Conservation (phyloP, 805 yeast genomes). For the Pichia nanzhaoensis region DNA sequence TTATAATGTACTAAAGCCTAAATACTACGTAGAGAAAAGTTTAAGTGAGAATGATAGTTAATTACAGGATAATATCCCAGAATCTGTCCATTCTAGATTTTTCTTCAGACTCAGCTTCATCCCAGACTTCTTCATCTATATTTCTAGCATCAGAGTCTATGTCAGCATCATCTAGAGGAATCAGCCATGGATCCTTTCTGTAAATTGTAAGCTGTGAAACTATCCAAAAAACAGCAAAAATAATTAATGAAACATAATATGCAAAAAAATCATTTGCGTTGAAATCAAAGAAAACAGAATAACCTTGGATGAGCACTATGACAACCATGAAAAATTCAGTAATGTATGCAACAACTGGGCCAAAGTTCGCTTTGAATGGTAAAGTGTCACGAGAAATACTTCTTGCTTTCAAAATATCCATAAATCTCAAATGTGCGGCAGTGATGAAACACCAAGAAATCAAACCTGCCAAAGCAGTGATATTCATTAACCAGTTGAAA, state of each 20-base stretch:
- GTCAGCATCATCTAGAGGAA: slow-evolving; percentile 56
- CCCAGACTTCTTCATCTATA: slow-evolving; percentile 46
- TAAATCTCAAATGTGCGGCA: slow-evolving; percentile 61
- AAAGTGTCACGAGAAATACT: slow-evolving; percentile 60
- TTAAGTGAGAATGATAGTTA: too few species aligned
- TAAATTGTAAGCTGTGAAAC: slow-evolving; percentile 42
- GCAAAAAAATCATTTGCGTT: slow-evolving; percentile 56
- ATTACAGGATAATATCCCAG: slow-evolving; percentile 9
- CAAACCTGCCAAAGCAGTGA: slow-evolving; percentile 72
- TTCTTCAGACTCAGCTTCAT: slow-evolving; percentile 26
- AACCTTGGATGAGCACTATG: slow-evolving; percentile 69
- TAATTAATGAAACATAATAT: slow-evolving; percentile 61
- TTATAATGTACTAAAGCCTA: too few species aligned
- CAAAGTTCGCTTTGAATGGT: slow-evolving; percentile 67
- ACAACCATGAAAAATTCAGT: slow-evolving; percentile 47
- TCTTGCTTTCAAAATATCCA: slow-evolving; percentile 54
- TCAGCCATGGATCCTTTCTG: slow-evolving; percentile 41
- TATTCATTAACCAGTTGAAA: slow-evolving; percentile 67
- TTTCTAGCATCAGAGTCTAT: slow-evolving; percentile 17
- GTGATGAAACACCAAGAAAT: slow-evolving; percentile 67
- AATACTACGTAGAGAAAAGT: too few species aligned
- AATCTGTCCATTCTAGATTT: slow-evolving; percentile 9
- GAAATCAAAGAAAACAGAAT: slow-evolving; percentile 50
- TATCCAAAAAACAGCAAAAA: slow-evolving; percentile 50
- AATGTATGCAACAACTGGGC: slow-evolving; percentile 65